Conservation (phyloP, 441 rosid species). For the Erysimum pusillum region DNA sequence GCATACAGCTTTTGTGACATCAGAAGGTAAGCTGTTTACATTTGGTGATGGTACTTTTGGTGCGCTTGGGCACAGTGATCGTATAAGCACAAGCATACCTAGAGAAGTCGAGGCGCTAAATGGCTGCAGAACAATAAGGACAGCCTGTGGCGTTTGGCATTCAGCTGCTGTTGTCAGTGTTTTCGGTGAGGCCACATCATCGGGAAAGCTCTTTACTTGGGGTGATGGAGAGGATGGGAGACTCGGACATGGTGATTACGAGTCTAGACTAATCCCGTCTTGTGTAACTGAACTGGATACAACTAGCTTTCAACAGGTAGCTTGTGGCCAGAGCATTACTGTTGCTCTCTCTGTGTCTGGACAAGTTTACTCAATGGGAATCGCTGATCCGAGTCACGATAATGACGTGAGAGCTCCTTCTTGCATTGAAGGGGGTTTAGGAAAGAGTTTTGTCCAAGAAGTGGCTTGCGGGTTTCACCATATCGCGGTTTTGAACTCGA, state of each 20-base stretch:
- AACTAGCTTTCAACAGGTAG: slow-evolving; percentile 64
- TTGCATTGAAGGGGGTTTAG: slow-evolving; percentile 59
- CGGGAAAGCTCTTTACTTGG: slow-evolving; percentile 77
- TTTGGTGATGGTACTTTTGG: slow-evolving; percentile 81
- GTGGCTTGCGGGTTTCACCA: slow-evolving; percentile 76
- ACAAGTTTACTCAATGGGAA: slow-evolving; percentile 67
- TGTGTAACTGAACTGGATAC: slow-evolving; percentile 58
- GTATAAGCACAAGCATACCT: slow-evolving; percentile 57
- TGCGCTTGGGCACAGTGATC: slow-evolving; percentile 77
- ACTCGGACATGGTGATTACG: slow-evolving; percentile 77
- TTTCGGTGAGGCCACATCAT: slow-evolving; percentile 49
- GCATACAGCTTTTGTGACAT: slow-evolving; percentile 76
- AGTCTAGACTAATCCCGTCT: slow-evolving; percentile 62
- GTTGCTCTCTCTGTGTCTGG: slow-evolving; percentile 68
- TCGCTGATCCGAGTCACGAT: slow-evolving; percentile 56
- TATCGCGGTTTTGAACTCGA: slow-evolving; percentile 64
- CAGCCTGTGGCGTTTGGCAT: slow-evolving; percentile 82
- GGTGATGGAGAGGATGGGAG: slow-evolving; percentile 79
- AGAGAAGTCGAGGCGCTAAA: slow-evolving; percentile 69
- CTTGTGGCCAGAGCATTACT: slow-evolving; percentile 72
- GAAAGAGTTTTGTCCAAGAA: slow-evolving; percentile 67
- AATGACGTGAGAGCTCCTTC: slow-evolving; percentile 58
- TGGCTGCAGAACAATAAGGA: slow-evolving; percentile 59
- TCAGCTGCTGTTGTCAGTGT: slow-evolving; percentile 74
- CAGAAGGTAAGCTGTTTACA: slow-evolving; percentile 69